Percentiles rank a stretch among this genome's conserved stretches.
These are phyloP conservation scores for Blastobotrys arbuscula DNA, from an alignment of 1,139 yeast species.

Conservation along the genomic window DNA sequence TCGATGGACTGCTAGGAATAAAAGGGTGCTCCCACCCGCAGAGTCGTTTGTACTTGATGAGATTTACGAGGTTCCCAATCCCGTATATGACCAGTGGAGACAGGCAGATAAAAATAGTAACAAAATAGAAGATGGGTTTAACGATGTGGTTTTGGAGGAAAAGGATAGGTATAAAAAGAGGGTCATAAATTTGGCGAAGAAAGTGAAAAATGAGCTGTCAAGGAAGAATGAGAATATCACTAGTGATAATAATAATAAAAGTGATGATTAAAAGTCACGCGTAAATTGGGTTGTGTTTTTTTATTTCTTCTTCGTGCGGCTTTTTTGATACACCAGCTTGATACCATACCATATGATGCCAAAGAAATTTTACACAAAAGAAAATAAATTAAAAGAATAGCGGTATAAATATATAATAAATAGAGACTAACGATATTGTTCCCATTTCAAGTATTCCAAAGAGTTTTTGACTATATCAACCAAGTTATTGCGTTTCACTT, in stretches of 20 bases:
- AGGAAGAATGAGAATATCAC: neutral
- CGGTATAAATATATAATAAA: neutral
- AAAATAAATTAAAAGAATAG: neutral
- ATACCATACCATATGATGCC: too few relatives aligned
- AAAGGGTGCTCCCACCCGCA: neutral
- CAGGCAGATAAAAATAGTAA: neutral
- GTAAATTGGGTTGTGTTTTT: neutral
- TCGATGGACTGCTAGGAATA: neutral
- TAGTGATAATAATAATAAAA: too few relatives aligned
- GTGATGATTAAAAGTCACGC: too few relatives aligned
- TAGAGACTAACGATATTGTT: slow-evolving; percentile 1
- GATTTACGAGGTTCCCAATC: neutral
- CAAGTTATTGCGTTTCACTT: neutral
- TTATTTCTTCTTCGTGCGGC: neutral
- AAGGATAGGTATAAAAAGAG: too few relatives aligned
- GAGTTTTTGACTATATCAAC: slow-evolving; percentile 10
- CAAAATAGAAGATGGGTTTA: neutral
- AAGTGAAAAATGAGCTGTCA: neutral
- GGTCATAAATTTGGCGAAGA: neutral
- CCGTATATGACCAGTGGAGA: neutral
- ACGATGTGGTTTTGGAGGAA: neutral
- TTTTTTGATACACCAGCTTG: too few relatives aligned
- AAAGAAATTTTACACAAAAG: neutral
- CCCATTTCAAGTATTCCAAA: slow-evolving; percentile 13
- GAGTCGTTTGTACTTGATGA: neutral